phyloP scores from a whole-genome alignment of 768 basidiomycete species.

The Kockovaella imperatae region DNA sequence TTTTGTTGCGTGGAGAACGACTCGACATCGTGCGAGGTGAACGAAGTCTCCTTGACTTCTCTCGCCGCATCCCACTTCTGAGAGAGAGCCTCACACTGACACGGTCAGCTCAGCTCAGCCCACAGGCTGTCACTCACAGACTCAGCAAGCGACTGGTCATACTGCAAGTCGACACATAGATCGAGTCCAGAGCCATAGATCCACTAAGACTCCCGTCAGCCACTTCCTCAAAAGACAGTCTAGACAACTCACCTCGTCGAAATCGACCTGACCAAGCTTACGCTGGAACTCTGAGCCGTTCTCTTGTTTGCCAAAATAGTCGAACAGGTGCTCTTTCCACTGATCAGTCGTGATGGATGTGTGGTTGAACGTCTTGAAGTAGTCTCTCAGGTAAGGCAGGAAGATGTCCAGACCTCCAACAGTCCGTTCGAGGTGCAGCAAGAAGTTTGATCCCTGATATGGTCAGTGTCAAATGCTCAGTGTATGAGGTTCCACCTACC shows the following conservation, averaged over 20 bases:
- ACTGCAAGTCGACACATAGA: slow-evolving; percentile 66
- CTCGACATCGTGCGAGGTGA: slow-evolving; percentile 57
- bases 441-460: slow-evolving; percentile 72
- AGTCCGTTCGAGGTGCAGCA: slow-evolving; percentile 69
- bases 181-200: slow-evolving; percentile 67
- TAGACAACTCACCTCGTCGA: slow-evolving; percentile 56
- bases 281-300: slow-evolving; percentile 58
- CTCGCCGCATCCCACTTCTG: slow-evolving; percentile 65
- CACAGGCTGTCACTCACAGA: slow-evolving; percentile 47
- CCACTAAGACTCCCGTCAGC: slow-evolving; percentile 50
- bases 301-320: slow-evolving; percentile 55
- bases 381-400: slow-evolving; percentile 73
- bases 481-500: slow-evolving; percentile 2
- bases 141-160: slow-evolving; percentile 64
- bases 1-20: slow-evolving; percentile 69
- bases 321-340: slow-evolving; percentile 74
- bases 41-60: slow-evolving; percentile 49
- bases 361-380: slow-evolving; percentile 69
- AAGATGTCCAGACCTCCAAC: slow-evolving; percentile 78
- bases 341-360: slow-evolving; percentile 73
- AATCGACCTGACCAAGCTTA: slow-evolving; percentile 58
- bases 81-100: slow-evolving; percentile 58
- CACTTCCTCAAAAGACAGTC: background rate
- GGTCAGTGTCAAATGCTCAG: background rate
- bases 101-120: slow-evolving; percentile 2